These are phyloP conservation scores for Aspergillus flavus DNA, from an alignment of 2,329 filamentous ascomycete species.

Conservation along the genomic window DNA sequence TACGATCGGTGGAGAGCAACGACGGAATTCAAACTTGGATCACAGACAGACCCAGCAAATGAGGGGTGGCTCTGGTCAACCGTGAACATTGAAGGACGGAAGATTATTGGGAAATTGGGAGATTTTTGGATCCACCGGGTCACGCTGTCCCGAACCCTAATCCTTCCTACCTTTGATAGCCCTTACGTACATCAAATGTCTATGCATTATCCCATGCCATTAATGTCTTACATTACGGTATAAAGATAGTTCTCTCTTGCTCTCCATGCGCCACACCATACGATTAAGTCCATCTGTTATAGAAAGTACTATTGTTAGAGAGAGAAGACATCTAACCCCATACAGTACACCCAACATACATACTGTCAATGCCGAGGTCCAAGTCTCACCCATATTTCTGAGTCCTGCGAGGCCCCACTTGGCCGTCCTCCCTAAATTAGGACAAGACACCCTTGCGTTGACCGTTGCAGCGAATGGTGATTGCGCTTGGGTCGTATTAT, in stretches of 20 bases:
- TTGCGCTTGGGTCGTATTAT: not conserved
- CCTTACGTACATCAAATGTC: no score
- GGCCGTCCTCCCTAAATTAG: not conserved
- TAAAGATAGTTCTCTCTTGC: not conserved
- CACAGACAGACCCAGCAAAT: not conserved
- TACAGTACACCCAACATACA: not conserved
- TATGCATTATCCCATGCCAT: not conserved
- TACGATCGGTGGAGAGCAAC: conserved; percentile 1
- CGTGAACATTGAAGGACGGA: not conserved
- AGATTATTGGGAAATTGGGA: not conserved
- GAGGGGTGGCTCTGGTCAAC: not conserved
- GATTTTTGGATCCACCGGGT: not conserved
- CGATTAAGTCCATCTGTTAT: not conserved
- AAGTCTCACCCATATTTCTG: not conserved
- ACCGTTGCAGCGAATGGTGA: not conserved
- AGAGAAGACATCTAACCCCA: not conserved
- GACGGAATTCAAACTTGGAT: not conserved
- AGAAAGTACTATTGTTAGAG: not conserved
- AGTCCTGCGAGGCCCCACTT: not conserved
- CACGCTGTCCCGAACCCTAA: not conserved
- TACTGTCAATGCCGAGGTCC: not conserved
- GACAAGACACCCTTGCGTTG: not conserved
- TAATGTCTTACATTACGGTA: not conserved
- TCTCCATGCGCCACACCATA: not conserved
- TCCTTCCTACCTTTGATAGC: not conserved